Percentiles rank a stretch among this genome's conserved stretches.
phyloP scores from a whole-genome alignment of 305 asterid species.

The Plantago lanceolata region DNA sequence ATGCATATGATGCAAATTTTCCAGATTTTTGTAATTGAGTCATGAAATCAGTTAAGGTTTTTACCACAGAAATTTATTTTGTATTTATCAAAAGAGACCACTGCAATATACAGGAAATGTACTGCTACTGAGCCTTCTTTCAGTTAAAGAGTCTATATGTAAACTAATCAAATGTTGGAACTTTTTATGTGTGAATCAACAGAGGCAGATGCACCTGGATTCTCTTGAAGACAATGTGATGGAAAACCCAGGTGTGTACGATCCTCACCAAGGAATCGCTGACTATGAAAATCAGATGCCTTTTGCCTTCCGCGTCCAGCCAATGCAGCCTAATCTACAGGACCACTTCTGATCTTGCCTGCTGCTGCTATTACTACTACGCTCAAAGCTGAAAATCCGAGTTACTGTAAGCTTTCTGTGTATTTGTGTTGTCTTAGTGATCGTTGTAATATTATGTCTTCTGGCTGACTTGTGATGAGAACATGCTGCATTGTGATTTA shows the following conservation, averaged over 20 bases:
- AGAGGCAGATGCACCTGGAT: conserved; percentile 53
- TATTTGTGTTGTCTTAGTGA: background rate
- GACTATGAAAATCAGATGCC: conserved; percentile 57
- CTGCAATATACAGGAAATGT: too few relatives aligned
- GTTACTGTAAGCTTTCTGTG: background rate
- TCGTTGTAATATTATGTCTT: background rate
- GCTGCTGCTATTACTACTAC: background rate
- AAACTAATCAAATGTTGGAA: background rate
- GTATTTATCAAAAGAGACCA: too few relatives aligned
- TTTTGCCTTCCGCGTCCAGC: conserved; percentile 62
- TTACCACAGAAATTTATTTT: too few relatives aligned
- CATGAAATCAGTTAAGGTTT: too few relatives aligned
- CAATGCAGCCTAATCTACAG: conserved; percentile 77
- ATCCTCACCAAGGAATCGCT: conserved; percentile 33
- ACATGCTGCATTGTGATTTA: background rate
- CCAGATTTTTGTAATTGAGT: too few relatives aligned
- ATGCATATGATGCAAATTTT: too few relatives aligned
- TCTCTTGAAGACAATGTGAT: conserved; percentile 46
- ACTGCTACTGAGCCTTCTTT: background rate
- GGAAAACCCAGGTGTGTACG: conserved; percentile 42
- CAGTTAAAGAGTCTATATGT: background rate
- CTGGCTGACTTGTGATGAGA: background rate
- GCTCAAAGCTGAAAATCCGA: background rate
- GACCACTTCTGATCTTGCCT: conserved; percentile 39
- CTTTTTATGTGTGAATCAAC: background rate